These are phyloP conservation scores for Fusarium sp. DNA, from an alignment of 2,329 filamentous ascomycete species.

Conservation along the genomic window DNA sequence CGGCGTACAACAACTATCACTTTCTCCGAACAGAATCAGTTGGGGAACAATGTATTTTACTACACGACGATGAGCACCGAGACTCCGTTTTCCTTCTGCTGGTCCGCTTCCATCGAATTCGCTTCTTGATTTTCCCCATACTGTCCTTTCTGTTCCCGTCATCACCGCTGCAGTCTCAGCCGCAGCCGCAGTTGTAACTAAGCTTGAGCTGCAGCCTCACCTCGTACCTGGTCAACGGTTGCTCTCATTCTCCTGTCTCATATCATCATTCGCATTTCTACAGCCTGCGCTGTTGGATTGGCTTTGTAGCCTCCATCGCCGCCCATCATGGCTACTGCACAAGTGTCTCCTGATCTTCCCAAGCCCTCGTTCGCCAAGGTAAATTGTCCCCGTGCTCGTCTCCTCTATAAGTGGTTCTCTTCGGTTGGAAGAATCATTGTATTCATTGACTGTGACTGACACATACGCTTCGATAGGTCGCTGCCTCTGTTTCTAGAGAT, in stretches of 20 bases:
- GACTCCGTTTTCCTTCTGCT: slow-evolving; percentile 63
- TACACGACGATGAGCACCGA: slow-evolving; percentile 70
- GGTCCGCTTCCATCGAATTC: slow-evolving; percentile 69
- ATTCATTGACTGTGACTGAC: slow-evolving; percentile 40
- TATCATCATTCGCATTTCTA: slow-evolving; percentile 33
- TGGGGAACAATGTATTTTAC: slow-evolving; percentile 56
- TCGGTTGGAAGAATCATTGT: slow-evolving; percentile 15
- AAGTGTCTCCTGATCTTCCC: slow-evolving; percentile 63
- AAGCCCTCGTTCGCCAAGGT: slow-evolving; percentile 86
- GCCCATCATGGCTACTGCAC: slow-evolving; percentile 63
- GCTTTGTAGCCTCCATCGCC: slow-evolving; percentile 41
- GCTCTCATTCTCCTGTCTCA: slow-evolving; percentile 36
- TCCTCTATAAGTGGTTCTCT: slow-evolving; percentile 26
- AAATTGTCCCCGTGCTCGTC: slow-evolving; percentile 38
- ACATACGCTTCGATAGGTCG: slow-evolving; percentile 58
- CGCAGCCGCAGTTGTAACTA: slow-evolving; percentile 35
- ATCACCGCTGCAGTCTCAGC: slow-evolving; percentile 43
- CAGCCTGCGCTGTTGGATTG: slow-evolving; percentile 43
- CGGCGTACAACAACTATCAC: slow-evolving; percentile 33
- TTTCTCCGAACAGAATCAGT: slow-evolving; percentile 40
- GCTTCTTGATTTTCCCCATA: slow-evolving; percentile 64
- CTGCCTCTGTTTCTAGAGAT: slow-evolving; percentile 60
- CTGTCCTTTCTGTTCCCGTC: slow-evolving; percentile 53
- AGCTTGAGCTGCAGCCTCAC: slow-evolving; percentile 38
- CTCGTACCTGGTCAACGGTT: slow-evolving; percentile 36